Percentiles rank a stretch among this genome's conserved stretches.
Evolutionary conservation across 2,329 filamentous ascomycete genomes (phyloP).

Genomic region (Ophiostoma perfectum): DNA sequence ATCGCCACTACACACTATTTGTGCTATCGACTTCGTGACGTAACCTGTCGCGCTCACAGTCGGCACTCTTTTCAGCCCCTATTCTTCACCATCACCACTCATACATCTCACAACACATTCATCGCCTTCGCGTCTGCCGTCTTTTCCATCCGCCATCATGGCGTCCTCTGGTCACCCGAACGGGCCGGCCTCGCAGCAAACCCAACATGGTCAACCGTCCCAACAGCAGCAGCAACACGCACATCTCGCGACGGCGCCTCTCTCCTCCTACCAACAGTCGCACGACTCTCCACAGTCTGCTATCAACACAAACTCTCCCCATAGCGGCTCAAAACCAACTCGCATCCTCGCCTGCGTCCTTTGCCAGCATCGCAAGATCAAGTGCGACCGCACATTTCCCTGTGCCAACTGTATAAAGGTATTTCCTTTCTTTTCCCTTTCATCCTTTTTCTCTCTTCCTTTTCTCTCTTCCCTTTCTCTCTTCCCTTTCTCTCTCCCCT

Average conservation of each 20-base stretch:
- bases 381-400: conserved; percentile 55
- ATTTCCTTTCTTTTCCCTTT: no score
- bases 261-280: conserved; percentile 13
- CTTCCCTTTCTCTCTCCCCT: no score
- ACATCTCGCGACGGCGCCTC: conserved; percentile 14
- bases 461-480: no score
- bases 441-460: no score
- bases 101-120: not conserved
- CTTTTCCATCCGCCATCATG: not conserved
- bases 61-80: not conserved
- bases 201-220: not conserved
- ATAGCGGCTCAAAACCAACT: conserved; percentile 34
- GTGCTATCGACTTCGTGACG: not conserved
- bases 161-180: conserved; percentile 9
- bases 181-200: not conserved
- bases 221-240: not conserved
- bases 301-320: conserved; percentile 2
- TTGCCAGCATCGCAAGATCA: conserved; percentile 58
- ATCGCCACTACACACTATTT: not conserved
- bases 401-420: conserved; percentile 55
- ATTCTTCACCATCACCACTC: not conserved
- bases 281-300: conserved; percentile 7
- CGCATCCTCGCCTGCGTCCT: conserved; percentile 51
- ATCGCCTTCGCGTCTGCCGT: not conserved
- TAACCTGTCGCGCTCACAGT: not conserved